Conservation (phyloP, 768 basidiomycete species). For the Cytidiella melzeri region DNA sequence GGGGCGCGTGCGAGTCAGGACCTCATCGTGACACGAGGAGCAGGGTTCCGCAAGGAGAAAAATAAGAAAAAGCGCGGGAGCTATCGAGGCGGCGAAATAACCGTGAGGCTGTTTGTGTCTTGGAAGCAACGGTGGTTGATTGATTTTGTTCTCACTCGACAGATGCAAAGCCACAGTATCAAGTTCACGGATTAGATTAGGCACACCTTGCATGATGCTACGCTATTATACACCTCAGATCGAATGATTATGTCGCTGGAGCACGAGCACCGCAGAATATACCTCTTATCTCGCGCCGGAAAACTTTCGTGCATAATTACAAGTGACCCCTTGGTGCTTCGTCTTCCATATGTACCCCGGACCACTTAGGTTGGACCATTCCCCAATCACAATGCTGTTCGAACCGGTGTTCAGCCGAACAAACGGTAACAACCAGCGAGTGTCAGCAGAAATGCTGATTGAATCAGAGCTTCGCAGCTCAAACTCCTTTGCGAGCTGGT, state of each 20-base stretch:
- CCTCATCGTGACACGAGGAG: conserved; percentile 88
- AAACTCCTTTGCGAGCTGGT: not conserved
- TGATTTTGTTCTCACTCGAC: conserved; percentile 6
- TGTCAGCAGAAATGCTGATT: not conserved
- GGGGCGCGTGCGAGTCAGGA: conserved; percentile 81
- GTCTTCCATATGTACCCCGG: too few relatives aligned
- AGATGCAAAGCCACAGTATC: conserved; percentile 85
- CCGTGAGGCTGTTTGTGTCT: conserved; percentile 44
- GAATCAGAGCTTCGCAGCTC: not conserved
- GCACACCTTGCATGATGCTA: not conserved
- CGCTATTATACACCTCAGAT: too few relatives aligned
- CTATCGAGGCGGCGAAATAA: conserved; percentile 93
- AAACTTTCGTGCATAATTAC: too few relatives aligned
- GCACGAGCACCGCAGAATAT: too few relatives aligned
- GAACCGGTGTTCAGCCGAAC: not conserved
- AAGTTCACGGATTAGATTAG: conserved; percentile 55
- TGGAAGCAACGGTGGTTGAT: conserved; percentile 1
- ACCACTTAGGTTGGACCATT: too few relatives aligned
- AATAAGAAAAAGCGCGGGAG: conserved; percentile 99
- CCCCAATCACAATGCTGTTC: too few relatives aligned
- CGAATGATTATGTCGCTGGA: too few relatives aligned
- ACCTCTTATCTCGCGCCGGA: too few relatives aligned
- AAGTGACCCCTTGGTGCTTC: too few relatives aligned
- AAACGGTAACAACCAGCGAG: not conserved
- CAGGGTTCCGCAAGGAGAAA: conserved; percentile 97